Evolutionary conservation across 1,284 basidiomycete species (phyloP).

Genomic region (Trichosporon coremiiforme): DNA sequence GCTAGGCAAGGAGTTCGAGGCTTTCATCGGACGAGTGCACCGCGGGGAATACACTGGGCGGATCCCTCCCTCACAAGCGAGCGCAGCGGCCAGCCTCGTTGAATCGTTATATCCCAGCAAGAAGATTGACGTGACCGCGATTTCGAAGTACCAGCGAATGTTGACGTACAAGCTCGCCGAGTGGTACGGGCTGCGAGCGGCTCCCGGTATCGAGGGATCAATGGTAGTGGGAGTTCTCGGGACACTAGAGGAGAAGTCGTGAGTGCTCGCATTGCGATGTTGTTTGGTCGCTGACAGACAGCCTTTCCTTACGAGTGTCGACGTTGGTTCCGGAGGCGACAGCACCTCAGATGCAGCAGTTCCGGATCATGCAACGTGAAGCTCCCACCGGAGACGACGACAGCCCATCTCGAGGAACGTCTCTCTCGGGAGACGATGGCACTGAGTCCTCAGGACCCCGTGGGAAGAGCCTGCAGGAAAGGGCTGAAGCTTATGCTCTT

Average conservation of each 20-base stretch:
- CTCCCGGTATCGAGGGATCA: constrained; percentile 27
- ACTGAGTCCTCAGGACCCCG: constrained; percentile 27
- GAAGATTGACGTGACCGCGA: constrained; percentile 33
- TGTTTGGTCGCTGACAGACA: constrained; percentile 29
- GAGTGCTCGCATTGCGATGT: background rate
- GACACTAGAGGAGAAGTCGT: constrained; percentile 42
- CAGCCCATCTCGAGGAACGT: constrained; percentile 30
- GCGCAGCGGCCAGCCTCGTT: constrained; percentile 24
- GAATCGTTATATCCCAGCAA: constrained; percentile 34
- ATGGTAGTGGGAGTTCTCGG: constrained; percentile 47
- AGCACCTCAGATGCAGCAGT: constrained; percentile 38
- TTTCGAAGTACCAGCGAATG: constrained; percentile 52
- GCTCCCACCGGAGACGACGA: constrained; percentile 30
- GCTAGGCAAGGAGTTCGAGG: constrained; percentile 49
- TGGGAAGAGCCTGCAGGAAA: constrained; percentile 49
- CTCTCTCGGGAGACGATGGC: constrained; percentile 31
- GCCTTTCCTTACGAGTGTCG: constrained; percentile 30
- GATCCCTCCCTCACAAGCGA: constrained; percentile 17
- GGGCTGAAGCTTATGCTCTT: constrained; percentile 46
- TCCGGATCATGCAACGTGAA: constrained; percentile 50
- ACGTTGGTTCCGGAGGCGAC: constrained; percentile 30
- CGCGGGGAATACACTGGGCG: constrained; percentile 30
- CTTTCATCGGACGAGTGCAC: constrained; percentile 39
- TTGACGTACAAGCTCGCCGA: constrained; percentile 53
- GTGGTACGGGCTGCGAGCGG: constrained; percentile 52